phyloP scores from a whole-genome alignment of 139 green algal species.

The Closterium sp. region DNA sequence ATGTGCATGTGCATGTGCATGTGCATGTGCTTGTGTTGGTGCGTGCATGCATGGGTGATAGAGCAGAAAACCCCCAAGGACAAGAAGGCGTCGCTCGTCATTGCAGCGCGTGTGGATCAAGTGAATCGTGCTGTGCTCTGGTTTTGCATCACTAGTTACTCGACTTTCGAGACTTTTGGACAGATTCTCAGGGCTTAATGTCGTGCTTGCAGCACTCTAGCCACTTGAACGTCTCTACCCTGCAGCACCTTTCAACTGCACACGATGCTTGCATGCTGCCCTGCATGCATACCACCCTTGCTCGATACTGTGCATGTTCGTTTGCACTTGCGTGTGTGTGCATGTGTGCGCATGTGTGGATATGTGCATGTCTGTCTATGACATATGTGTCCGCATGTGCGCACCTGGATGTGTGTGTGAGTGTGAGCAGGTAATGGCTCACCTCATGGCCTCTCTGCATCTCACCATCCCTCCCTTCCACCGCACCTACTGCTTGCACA shows the following conservation, averaged over 20 bases:
- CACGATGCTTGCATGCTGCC: background rate
- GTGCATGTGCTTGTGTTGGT: background rate
- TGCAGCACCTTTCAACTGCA: too few species aligned
- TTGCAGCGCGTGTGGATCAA: conserved; percentile 14
- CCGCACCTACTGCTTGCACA: background rate
- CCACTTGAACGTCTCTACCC: too few species aligned
- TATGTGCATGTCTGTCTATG: background rate
- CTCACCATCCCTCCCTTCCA: conserved; percentile 4
- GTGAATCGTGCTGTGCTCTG: background rate
- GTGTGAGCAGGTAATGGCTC: background rate
- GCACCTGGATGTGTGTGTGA: background rate
- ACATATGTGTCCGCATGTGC: too few species aligned
- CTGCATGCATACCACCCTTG: background rate
- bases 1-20: background rate
- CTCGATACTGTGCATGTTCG: background rate
- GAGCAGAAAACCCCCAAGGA: conserved; percentile 50
- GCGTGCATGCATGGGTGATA: background rate
- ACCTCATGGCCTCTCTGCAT: background rate
- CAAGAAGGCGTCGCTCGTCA: conserved; percentile 29
- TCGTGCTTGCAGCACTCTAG: too few species aligned
- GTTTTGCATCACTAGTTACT: background rate
- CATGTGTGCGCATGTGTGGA: background rate
- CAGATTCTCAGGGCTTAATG: too few species aligned
- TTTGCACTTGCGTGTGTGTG: too few species aligned
- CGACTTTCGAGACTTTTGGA: too few species aligned